These are phyloP conservation scores for Backusella westeae DNA, from an alignment of 192 early-diverging fungal genomes.

Conservation along the genomic window DNA sequence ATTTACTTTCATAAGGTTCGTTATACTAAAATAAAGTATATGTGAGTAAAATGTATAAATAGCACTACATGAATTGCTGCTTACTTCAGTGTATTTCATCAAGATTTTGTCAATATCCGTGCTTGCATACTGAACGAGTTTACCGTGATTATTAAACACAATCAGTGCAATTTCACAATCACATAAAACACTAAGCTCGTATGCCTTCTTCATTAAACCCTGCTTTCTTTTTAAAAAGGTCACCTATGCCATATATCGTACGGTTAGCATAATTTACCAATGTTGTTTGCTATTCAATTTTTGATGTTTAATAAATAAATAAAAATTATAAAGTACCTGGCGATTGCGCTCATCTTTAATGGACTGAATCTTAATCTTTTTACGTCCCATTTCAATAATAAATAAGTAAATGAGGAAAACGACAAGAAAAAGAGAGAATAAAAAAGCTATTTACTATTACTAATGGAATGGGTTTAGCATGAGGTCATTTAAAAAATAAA, in stretches of 20 bases:
- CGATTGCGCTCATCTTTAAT: constrained; percentile 92
- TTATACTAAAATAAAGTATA: constrained; percentile 26
- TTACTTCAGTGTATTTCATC: constrained; percentile 87
- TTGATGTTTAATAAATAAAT: background rate
- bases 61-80: background rate
- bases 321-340: constrained; percentile 57
- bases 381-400: constrained; percentile 76
- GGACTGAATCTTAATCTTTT: constrained; percentile 93
- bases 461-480: background rate
- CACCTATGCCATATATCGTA: constrained; percentile 44
- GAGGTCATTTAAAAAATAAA: background rate
- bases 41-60: background rate
- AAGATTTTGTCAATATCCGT: constrained; percentile 95
- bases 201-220: constrained; percentile 97
- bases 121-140: constrained; percentile 90
- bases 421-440: background rate
- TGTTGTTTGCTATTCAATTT: background rate
- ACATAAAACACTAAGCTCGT: constrained; percentile 92
- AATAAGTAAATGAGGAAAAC: background rate
- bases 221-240: constrained; percentile 95
- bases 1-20: constrained; percentile 41
- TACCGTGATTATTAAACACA: constrained; percentile 92
- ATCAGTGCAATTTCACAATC: constrained; percentile 94
- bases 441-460: background rate
- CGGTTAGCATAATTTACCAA: background rate